These are phyloP conservation scores for Capsicum pubescens DNA, from an alignment of 257 asterid species.

Conservation along the genomic window DNA sequence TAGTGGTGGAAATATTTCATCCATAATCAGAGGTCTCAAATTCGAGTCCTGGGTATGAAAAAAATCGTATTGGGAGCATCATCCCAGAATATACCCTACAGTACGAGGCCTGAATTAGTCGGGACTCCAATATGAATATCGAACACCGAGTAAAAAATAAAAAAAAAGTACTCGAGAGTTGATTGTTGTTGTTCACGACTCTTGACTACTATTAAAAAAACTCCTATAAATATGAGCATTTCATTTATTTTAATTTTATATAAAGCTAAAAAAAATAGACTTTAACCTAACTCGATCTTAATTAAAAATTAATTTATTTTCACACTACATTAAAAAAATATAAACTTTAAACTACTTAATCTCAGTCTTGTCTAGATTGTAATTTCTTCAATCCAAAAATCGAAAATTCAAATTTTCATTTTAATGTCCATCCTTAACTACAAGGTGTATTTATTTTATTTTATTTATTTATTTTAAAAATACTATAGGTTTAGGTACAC, in stretches of 20 bases:
- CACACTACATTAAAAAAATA: neutral
- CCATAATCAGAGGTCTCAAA: too few species aligned
- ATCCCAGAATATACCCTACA: too few species aligned
- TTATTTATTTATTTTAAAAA: neutral
- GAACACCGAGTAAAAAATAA: too few species aligned
- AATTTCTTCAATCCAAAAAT: neutral
- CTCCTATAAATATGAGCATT: too few species aligned
- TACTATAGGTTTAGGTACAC: neutral
- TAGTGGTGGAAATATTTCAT: too few species aligned
- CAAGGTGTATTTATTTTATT: neutral
- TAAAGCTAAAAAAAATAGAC: neutral
- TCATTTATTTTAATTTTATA: too few species aligned
- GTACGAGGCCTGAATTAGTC: too few species aligned
- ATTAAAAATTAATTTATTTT: neutral
- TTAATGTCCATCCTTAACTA: neutral
- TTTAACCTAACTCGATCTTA: neutral
- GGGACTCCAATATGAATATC: too few species aligned
- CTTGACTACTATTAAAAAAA: neutral
- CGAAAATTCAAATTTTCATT: neutral
- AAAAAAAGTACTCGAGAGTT: neutral
- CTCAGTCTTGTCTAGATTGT: neutral
- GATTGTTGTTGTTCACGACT: neutral
- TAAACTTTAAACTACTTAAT: neutral
- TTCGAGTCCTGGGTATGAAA: too few species aligned
- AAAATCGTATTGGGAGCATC: too few species aligned